Evolutionary conservation across 2,329 filamentous ascomycete genomes (phyloP).

Genomic region (Talaromyces funiculosus): DNA sequence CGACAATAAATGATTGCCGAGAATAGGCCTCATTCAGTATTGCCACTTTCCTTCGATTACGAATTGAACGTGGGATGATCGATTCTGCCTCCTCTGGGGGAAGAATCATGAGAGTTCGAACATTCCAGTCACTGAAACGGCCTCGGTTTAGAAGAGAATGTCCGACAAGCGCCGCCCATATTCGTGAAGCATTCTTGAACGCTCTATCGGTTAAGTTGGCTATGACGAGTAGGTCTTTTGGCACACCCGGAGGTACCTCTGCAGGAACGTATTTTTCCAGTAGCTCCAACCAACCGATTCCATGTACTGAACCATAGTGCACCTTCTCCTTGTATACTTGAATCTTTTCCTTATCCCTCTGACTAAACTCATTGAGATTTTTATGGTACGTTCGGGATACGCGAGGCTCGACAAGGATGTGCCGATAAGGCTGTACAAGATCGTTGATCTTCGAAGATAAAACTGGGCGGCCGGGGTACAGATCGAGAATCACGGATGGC

Average conservation of each 20-base stretch:
- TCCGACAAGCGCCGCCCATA: constrained; percentile 50
- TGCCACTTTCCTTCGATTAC: constrained; percentile 51
- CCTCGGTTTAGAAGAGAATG: constrained; percentile 53
- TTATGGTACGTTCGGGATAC: constrained; percentile 48
- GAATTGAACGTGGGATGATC: constrained; percentile 57
- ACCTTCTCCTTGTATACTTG: constrained; percentile 34
- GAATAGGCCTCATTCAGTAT: constrained; percentile 54
- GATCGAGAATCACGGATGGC: constrained; percentile 79
- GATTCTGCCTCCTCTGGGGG: constrained; percentile 54
- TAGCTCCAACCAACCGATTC: constrained; percentile 41
- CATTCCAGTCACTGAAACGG: constrained; percentile 70
- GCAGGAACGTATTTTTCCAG: constrained; percentile 31
- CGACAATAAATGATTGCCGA: constrained; percentile 49
- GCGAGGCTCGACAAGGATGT: constrained; percentile 76
- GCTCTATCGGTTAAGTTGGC: constrained; percentile 55
- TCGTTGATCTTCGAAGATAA: constrained; percentile 75
- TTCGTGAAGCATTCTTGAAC: constrained; percentile 44
- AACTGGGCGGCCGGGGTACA: constrained; percentile 73
- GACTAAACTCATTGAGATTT: constrained; percentile 57
- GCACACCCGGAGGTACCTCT: constrained; percentile 16
- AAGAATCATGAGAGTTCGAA: constrained; percentile 73
- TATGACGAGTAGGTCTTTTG: constrained; percentile 70
- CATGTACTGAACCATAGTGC: constrained; percentile 1
- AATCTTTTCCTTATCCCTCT: constrained; percentile 39
- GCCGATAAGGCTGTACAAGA: constrained; percentile 68